phyloP scores from a whole-genome alignment of 2,329 filamentous ascomycete genomes.

The Arachnomyces sp. region DNA sequence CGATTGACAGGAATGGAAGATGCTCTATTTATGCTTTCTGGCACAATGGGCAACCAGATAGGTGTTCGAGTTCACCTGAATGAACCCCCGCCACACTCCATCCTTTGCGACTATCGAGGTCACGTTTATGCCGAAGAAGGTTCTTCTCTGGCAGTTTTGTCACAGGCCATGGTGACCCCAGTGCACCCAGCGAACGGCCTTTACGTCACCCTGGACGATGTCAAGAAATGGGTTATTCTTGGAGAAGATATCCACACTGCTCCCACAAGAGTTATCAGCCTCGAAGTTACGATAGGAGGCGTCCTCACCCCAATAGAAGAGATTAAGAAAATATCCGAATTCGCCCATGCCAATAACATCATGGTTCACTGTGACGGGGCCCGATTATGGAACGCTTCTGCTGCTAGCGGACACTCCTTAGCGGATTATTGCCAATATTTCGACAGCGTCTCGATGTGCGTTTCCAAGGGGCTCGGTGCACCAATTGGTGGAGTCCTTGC shows the following conservation, averaged over 20 bases:
- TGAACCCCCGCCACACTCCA: slow-evolving; percentile 10
- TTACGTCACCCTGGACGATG: slow-evolving; percentile 43
- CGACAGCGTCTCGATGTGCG: slow-evolving; percentile 62
- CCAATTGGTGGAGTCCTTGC: slow-evolving; percentile 65
- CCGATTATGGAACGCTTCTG: slow-evolving; percentile 66
- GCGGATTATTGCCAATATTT: slow-evolving; percentile 57
- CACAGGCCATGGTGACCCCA: slow-evolving; percentile 10
- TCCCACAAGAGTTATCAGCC: slow-evolving; percentile 64
- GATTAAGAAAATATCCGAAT: slow-evolving; percentile 55
- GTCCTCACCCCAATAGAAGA: slow-evolving; percentile 64
- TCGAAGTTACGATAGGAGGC: slow-evolving; percentile 73
- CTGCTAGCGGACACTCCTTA: slow-evolving; percentile 53
- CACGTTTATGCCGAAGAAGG: slow-evolving; percentile 13
- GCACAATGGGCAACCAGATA: slow-evolving; percentile 19
- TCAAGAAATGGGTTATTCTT: slow-evolving; percentile 52
- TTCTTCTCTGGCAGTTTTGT: slow-evolving; percentile 9
- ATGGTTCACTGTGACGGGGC: slow-evolving; percentile 67
- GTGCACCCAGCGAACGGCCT: slow-evolving; percentile 6
- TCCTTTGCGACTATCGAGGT: slow-evolving; percentile 11
- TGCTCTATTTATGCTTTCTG: slow-evolving; percentile 15
- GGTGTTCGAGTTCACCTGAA: slow-evolving; percentile 11
- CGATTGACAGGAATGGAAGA: slow-evolving; percentile 12
- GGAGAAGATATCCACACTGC: slow-evolving; percentile 64
- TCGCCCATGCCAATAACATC: slow-evolving; percentile 53
- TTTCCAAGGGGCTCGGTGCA: slow-evolving; percentile 67